Percentiles rank a stretch among this genome's conserved stretches.
Conservation (phyloP, 768 basidiomycete species). For the Fomitopsis pulvina region DNA sequence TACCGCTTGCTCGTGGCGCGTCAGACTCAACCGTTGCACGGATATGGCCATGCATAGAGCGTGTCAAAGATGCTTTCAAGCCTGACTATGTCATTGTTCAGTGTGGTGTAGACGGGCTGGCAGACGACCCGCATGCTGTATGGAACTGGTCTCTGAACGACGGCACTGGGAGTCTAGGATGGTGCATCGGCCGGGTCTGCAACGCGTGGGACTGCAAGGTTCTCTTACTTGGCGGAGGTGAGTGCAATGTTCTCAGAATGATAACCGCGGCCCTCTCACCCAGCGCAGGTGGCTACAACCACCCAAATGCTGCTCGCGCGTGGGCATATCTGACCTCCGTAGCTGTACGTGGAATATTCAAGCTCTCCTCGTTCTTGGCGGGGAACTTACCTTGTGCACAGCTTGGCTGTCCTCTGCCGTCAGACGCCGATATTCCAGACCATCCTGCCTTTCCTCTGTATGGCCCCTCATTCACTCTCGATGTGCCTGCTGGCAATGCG, state of each 20-base stretch:
- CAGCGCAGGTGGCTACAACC: slow-evolving; percentile 69
- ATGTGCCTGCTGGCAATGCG: slow-evolving; percentile 68
- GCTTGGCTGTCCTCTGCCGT: slow-evolving; percentile 46
- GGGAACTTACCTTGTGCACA: slow-evolving; percentile 21
- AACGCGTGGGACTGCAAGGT: slow-evolving; percentile 54
- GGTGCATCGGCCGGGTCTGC: slow-evolving; percentile 51
- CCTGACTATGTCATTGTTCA: slow-evolving; percentile 82
- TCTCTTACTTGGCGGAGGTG: slow-evolving; percentile 74
- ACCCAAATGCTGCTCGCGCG: slow-evolving; percentile 77
- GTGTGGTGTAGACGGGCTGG: slow-evolving; percentile 82
- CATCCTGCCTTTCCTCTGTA: slow-evolving; percentile 68
- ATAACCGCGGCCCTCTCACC: neutral
- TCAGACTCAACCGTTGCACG: slow-evolving; percentile 53
- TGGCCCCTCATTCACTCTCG: slow-evolving; percentile 75
- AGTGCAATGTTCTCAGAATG: slow-evolving; percentile 10
- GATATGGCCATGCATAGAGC: slow-evolving; percentile 61
- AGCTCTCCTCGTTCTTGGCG: slow-evolving; percentile 59
- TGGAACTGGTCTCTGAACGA: slow-evolving; percentile 65
- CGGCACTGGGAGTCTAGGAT: slow-evolving; percentile 52
- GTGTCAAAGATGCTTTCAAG: slow-evolving; percentile 48
- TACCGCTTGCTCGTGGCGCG: slow-evolving; percentile 74
- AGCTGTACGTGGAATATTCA: slow-evolving; percentile 41
- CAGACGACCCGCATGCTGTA: slow-evolving; percentile 72
- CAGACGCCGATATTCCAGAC: slow-evolving; percentile 69
- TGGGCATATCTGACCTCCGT: slow-evolving; percentile 82